Evolutionary conservation across 306 rosid species (phyloP).

Genomic region (Parietaria judaica): DNA sequence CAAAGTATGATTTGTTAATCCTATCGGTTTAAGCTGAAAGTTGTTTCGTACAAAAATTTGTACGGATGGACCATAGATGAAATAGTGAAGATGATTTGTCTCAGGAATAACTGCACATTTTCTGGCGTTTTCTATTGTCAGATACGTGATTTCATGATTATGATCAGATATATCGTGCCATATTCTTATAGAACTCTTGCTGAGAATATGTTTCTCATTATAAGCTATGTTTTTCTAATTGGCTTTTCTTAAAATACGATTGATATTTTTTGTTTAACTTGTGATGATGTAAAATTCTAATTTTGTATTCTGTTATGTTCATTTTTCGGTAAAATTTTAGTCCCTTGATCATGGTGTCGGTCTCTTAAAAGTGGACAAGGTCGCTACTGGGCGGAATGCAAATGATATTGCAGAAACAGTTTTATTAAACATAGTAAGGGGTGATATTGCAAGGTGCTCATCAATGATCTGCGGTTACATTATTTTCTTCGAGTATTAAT

Average conservation of each 20-base stretch:
- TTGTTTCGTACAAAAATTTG: slow-evolving; percentile 78
- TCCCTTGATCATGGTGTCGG: slow-evolving; percentile 95
- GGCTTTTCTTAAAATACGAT: too few species aligned
- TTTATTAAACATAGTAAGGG: slow-evolving; percentile 70
- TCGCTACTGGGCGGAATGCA: slow-evolving; percentile 88
- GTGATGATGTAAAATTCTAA: too few species aligned
- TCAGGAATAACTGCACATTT: slow-evolving; percentile 88
- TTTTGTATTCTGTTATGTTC: neutral
- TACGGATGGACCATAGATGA: slow-evolving; percentile 98
- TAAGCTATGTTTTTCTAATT: too few species aligned
- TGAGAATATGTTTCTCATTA: too few species aligned
- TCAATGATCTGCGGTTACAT: neutral
- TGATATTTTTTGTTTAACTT: neutral
- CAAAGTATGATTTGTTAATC: too few species aligned
- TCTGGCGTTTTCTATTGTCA: slow-evolving; percentile 92
- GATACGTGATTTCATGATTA: slow-evolving; percentile 16
- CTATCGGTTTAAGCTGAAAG: slow-evolving; percentile 19
- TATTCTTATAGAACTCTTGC: too few species aligned
- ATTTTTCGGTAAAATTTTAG: slow-evolving; percentile 18
- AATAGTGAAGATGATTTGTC: slow-evolving; percentile 67
- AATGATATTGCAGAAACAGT: slow-evolving; percentile 94
- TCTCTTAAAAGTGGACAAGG: slow-evolving; percentile 69
- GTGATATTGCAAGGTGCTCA: slow-evolving; percentile 77
- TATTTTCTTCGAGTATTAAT: neutral
- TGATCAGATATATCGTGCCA: neutral